Conservation (phyloP, 2,329 filamentous ascomycete genomes). For the Clonostachys rhizophaga region DNA sequence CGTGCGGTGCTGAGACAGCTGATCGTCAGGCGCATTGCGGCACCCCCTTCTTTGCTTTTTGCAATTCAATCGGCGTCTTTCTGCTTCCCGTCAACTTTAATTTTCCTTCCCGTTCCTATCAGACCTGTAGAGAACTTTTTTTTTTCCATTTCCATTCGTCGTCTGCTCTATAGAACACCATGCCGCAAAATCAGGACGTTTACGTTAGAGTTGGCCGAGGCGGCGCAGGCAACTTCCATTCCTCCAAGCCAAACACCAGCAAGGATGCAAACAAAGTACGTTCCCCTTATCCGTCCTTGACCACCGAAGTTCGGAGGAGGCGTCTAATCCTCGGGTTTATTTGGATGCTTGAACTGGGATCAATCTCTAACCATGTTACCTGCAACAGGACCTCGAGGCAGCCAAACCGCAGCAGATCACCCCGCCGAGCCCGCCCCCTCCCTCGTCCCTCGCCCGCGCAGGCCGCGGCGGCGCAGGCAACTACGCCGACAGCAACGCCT, state of each 20-base stretch:
- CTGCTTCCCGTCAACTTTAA: too few species aligned
- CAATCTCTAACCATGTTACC: neutral
- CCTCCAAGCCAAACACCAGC: slow-evolving; percentile 36
- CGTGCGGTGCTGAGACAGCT: too few species aligned
- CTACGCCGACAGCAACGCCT: slow-evolving; percentile 30
- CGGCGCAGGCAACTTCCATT: slow-evolving; percentile 60
- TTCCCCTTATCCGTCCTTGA: neutral
- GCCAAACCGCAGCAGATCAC: neutral
- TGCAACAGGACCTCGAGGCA: neutral
- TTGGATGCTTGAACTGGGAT: too few species aligned
- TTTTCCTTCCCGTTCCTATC: too few species aligned
- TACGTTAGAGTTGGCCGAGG: slow-evolving; percentile 53
- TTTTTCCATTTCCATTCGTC: too few species aligned
- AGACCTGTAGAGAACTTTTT: too few species aligned
- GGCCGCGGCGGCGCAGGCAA: slow-evolving; percentile 63
- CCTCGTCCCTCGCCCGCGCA: slow-evolving; percentile 14
- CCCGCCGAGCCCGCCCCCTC: neutral
- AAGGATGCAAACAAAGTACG: slow-evolving; percentile 33
- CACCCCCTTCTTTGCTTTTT: too few species aligned
- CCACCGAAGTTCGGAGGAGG: too few species aligned
- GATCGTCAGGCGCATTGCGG: too few species aligned
- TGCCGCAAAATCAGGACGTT: slow-evolving; percentile 24
- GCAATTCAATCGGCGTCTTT: too few species aligned
- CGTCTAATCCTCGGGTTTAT: too few species aligned
- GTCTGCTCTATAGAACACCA: neutral